These are phyloP conservation scores for Vicia villosa DNA, from an alignment of 306 rosid species.

Conservation along the genomic window DNA sequence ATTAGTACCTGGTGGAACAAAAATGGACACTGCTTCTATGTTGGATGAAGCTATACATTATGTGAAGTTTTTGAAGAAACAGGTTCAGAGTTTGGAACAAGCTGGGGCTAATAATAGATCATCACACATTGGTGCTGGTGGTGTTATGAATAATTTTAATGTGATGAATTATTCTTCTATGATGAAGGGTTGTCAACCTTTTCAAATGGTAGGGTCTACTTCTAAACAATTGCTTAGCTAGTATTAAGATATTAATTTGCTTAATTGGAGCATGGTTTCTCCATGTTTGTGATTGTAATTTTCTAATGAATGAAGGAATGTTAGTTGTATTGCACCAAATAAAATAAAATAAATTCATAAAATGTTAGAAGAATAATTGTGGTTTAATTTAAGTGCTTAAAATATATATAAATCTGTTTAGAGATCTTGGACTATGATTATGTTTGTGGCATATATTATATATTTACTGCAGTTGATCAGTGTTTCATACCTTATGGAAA, in stretches of 20 bases:
- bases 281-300: slow-evolving; percentile 28
- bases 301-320: background rate
- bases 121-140: slow-evolving; percentile 5
- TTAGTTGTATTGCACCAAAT: no score
- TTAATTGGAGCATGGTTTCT: slow-evolving; percentile 30
- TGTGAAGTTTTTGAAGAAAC: slow-evolving; percentile 88
- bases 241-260: background rate
- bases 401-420: no score
- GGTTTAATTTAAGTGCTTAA: no score
- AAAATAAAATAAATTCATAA: no score
- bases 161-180: slow-evolving; percentile 42
- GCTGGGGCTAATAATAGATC: slow-evolving; percentile 47
- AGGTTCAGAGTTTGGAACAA: slow-evolving; percentile 75
- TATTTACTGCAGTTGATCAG: no score
- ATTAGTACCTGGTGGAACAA: slow-evolving; percentile 86
- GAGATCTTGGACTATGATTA: no score
- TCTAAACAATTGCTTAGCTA: slow-evolving; percentile 64
- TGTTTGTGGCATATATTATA: no score
- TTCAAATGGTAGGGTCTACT: slow-evolving; percentile 44
- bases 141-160: background rate
- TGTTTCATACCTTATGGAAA: no score
- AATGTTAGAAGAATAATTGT: no score
- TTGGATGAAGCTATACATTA: slow-evolving; percentile 89
- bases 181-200: slow-evolving; percentile 61
- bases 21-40: slow-evolving; percentile 97